Conservation (phyloP, 192 early-diverging fungal genomes). For the Linnemannia elongata region DNA sequence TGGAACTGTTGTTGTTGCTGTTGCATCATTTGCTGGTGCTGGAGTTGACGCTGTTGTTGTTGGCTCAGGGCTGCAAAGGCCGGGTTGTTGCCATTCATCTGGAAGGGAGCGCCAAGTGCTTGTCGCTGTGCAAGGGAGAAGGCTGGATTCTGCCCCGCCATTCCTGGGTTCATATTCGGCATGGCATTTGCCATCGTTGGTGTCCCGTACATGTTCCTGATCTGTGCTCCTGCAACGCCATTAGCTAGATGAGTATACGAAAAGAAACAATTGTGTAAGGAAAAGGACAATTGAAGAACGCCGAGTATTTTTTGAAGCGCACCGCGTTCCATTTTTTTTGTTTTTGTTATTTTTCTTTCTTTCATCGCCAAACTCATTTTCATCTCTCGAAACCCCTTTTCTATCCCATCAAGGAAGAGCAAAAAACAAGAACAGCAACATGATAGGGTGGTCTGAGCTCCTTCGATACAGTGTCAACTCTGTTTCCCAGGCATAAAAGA, state of each 20-base stretch:
- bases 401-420: not conserved
- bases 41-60: slow-evolving; percentile 29
- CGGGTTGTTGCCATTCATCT: slow-evolving; percentile 37
- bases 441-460: not conserved
- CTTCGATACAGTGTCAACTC: not conserved
- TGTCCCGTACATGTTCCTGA: slow-evolving; percentile 57
- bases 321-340: not conserved
- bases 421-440: not conserved
- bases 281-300: not conserved
- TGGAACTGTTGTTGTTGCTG: slow-evolving; percentile 22
- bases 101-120: slow-evolving; percentile 32
- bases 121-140: slow-evolving; percentile 46
- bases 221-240: slow-evolving; percentile 48
- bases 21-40: slow-evolving; percentile 41
- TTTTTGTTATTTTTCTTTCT: no score
- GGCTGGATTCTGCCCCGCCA: slow-evolving; percentile 24
- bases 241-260: slow-evolving; percentile 22
- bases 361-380: not conserved
- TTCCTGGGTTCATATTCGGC: slow-evolving; percentile 44
- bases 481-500: not conserved
- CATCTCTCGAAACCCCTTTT: not conserved
- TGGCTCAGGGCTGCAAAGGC: slow-evolving; percentile 39
- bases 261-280: not conserved
- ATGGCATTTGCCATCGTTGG: slow-evolving; percentile 51
- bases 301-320: slow-evolving; percentile 2